A percentile compares a stretch with the other conserved stretches of the same genome.
Evolutionary conservation across 2,329 filamentous ascomycete genomes (phyloP).

Genomic region (Pseudocercospora macadamiae): DNA sequence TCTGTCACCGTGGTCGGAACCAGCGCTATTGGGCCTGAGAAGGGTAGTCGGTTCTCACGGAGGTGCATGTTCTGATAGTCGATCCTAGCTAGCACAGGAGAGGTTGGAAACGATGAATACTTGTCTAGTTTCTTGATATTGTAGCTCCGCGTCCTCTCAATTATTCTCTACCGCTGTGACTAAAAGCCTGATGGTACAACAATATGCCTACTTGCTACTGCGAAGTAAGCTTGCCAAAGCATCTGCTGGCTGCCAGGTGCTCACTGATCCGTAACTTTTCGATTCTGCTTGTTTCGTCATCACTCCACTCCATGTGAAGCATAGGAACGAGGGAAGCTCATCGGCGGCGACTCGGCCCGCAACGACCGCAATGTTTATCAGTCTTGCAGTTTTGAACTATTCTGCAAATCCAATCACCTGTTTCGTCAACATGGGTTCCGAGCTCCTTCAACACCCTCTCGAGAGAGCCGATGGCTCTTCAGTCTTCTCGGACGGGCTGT

Average conservation of each 20-base stretch:
- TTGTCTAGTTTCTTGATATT: not conserved
- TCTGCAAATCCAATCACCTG: not conserved
- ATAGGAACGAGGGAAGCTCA: too few relatives aligned
- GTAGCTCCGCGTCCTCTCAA: too few relatives aligned
- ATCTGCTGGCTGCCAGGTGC: too few relatives aligned
- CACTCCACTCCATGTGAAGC: too few relatives aligned
- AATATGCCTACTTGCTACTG: too few relatives aligned
- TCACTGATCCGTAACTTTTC: too few relatives aligned
- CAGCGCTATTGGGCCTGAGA: constrained; percentile 1
- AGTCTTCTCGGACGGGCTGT: constrained; percentile 73
- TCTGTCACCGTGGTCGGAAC: not conserved
- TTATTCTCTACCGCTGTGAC: too few relatives aligned
- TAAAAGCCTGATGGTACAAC: too few relatives aligned
- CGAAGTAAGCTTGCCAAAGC: too few relatives aligned
- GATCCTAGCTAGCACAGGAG: not conserved
- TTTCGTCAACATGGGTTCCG: constrained; percentile 25
- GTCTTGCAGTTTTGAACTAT: not conserved
- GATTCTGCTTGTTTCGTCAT: too few relatives aligned
- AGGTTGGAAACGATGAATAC: not conserved
- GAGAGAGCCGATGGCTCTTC: constrained; percentile 79
- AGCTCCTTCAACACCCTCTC: constrained; percentile 49
- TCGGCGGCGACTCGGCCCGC: not conserved
- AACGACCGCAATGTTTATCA: not conserved
- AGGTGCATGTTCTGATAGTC: not conserved
- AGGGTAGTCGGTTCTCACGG: not conserved